Conservation (phyloP, 257 asterid species). For the Henckelia pumila region DNA sequence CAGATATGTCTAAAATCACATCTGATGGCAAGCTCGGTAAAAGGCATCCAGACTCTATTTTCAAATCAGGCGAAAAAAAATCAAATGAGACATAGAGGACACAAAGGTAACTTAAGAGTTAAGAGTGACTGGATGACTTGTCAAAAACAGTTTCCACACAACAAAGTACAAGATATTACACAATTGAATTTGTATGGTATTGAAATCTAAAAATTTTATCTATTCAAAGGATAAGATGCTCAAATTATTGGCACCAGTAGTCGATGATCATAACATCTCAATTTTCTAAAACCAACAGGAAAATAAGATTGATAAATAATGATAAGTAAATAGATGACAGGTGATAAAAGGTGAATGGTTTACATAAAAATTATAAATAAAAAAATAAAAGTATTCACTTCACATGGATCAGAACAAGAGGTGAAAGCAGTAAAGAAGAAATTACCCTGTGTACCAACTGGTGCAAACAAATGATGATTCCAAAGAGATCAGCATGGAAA, state of each 20-base stretch:
- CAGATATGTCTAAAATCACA: constrained; percentile 58
- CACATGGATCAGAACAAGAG: not conserved
- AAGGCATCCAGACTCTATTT: constrained; percentile 85
- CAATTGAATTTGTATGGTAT: not conserved
- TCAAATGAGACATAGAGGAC: constrained; percentile 17
- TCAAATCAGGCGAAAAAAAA: constrained; percentile 22
- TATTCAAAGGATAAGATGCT: not conserved
- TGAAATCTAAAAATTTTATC: not conserved
- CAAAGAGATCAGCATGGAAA: not conserved
- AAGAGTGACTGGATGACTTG: not conserved
- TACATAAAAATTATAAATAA: too few relatives aligned
- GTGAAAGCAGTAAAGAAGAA: not conserved
- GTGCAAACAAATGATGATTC: not conserved
- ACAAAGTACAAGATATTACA: not conserved
- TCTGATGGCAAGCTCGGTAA: constrained; percentile 95
- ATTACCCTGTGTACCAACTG: not conserved
- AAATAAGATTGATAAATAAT: not conserved
- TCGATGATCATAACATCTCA: not conserved
- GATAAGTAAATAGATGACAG: not conserved
- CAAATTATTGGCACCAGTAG: not conserved
- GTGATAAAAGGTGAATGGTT: not conserved
- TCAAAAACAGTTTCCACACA: not conserved
- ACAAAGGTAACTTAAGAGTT: not conserved
- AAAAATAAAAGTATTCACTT: too few relatives aligned
- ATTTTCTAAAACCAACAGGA: not conserved